phyloP scores from a whole-genome alignment of 2,329 filamentous ascomycete species.

The Phyllosticta ampelicida region DNA sequence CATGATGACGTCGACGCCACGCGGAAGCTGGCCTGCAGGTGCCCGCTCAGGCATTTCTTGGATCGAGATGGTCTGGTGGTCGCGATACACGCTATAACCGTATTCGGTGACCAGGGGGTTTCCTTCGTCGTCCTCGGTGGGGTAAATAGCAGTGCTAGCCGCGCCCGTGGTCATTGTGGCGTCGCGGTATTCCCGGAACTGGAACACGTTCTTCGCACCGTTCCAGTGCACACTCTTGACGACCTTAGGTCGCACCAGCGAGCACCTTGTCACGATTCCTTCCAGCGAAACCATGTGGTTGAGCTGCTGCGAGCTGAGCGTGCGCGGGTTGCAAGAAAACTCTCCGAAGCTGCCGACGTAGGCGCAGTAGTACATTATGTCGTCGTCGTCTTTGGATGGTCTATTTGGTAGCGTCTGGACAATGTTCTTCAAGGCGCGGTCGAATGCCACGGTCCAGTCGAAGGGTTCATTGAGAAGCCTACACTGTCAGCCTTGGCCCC shows the following conservation, averaged over 20 bases:
- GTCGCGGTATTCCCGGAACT: constrained; percentile 83
- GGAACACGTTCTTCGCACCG: constrained; percentile 74
- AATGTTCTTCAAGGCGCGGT: constrained; percentile 79
- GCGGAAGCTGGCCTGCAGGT: constrained; percentile 86
- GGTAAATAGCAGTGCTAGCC: constrained; percentile 85
- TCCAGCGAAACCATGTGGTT: constrained; percentile 97
- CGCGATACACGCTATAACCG: constrained; percentile 87
- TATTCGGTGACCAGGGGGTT: constrained; percentile 93
- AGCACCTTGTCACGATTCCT: constrained; percentile 94
- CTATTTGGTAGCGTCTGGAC: constrained; percentile 69
- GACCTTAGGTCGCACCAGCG: constrained; percentile 91
- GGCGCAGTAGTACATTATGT: constrained; percentile 91
- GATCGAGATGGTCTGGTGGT: constrained; percentile 95
- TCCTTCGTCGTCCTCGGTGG: constrained; percentile 83
- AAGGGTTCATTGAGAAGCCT: constrained; percentile 77
- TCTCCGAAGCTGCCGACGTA: constrained; percentile 93
- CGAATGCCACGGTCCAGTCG: constrained; percentile 79
- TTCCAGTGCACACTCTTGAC: constrained; percentile 97
- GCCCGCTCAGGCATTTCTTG: constrained; percentile 98
- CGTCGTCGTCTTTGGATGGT: constrained; percentile 63
- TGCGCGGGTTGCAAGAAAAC: constrained; percentile 88
- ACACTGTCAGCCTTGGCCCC: constrained; percentile 16
- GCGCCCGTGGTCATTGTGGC: constrained; percentile 90
- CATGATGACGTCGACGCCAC: constrained; percentile 90
- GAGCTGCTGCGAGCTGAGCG: constrained; percentile 75